These are phyloP conservation scores for Oryza meridionalis DNA, from an alignment of 176 grass and related monocot genomes.

Conservation along the genomic window DNA sequence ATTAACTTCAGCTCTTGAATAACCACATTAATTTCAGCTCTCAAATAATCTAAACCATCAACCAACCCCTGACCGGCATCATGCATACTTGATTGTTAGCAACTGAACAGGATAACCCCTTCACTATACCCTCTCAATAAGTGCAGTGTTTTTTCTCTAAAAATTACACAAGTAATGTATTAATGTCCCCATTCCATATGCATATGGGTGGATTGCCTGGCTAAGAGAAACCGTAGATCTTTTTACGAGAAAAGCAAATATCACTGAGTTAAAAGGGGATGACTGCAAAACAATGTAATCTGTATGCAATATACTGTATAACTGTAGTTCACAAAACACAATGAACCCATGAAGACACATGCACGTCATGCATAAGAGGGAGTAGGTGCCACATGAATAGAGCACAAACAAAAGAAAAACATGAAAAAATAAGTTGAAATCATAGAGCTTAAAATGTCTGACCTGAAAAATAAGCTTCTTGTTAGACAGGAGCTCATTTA, in stretches of 20 bases:
- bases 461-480: constrained; percentile 94
- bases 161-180: neutral
- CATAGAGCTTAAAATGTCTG: constrained; percentile 24
- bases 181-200: neutral
- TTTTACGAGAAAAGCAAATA: neutral
- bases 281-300: neutral
- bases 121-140: no score
- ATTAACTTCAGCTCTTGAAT: neutral
- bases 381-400: constrained; percentile 4
- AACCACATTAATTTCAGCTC: neutral
- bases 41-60: neutral
- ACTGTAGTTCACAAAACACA: neutral
- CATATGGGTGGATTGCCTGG: neutral
- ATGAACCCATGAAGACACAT: neutral
- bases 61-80: neutral
- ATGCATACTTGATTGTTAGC: neutral
- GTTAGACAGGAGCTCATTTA: constrained; percentile 92
- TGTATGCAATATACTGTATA: neutral
- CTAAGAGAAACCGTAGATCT: neutral
- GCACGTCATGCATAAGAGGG: neutral
- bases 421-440: neutral
- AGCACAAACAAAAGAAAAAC: constrained; percentile 28
- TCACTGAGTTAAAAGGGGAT: neutral
- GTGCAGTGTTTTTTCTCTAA: neutral
- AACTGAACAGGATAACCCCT: neutral